Conservation (phyloP, 1,139 yeast species). For the Meyerozyma guilliermondii region DNA sequence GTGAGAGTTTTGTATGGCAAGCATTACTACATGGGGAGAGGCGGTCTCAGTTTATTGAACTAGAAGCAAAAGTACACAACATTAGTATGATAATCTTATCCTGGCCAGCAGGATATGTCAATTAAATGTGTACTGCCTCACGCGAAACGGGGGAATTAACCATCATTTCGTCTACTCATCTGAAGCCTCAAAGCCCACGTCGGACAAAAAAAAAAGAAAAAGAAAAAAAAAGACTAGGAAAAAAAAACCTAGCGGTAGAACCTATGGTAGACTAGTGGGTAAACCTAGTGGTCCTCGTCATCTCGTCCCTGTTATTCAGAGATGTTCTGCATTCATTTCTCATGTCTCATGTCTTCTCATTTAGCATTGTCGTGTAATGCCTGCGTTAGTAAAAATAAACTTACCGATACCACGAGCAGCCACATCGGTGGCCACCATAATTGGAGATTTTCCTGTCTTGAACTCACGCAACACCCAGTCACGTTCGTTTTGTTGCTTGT, state of each 20-base stretch:
- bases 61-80: conserved; percentile 2
- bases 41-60: conserved; percentile 2
- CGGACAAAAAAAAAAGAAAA: not conserved
- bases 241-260: not conserved
- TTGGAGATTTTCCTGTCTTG: conserved; percentile 86
- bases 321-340: no score
- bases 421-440: conserved; percentile 84
- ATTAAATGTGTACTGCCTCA: conserved; percentile 2
- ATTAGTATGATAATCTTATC: not conserved
- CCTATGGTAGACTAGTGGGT: no score
- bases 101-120: not conserved
- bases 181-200: conserved; percentile 1
- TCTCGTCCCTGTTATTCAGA: no score
- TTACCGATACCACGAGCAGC: conserved; percentile 69
- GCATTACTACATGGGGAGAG: conserved; percentile 3
- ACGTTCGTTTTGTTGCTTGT: conserved; percentile 95
- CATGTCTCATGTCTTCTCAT: not conserved
- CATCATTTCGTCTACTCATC: not conserved
- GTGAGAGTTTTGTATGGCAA: not conserved
- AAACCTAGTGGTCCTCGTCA: no score
- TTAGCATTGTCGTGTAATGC: not conserved
- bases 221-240: not conserved
- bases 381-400: conserved; percentile 33
- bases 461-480: conserved; percentile 97
- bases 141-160: not conserved